phyloP scores from a whole-genome alignment of 352 stramenopile genomes.

The Pythium vanterpoolii region DNA sequence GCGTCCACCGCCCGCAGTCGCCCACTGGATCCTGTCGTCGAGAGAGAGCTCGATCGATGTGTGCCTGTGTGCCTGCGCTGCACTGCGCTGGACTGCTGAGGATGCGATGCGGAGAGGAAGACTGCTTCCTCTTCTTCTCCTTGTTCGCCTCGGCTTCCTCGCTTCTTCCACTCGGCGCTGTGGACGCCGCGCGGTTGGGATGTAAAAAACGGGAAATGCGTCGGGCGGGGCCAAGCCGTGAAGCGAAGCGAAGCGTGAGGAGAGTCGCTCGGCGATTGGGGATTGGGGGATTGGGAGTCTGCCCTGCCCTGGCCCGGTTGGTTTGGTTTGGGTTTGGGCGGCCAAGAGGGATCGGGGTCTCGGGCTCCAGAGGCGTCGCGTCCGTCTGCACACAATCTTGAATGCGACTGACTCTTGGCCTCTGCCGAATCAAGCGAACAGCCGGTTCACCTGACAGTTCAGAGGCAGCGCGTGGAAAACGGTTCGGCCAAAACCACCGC shows the following conservation, averaged over 20 bases:
- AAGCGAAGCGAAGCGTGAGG: not conserved
- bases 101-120: slow-evolving; percentile 3
- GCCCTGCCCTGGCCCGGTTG: no score
- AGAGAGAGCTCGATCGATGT: no score
- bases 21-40: slow-evolving; percentile 1
- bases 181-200: not conserved
- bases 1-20: not conserved
- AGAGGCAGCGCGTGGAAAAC: no score
- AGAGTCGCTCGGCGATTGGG: not conserved
- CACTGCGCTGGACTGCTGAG: slow-evolving; percentile 6
- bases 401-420: slow-evolving; percentile 21
- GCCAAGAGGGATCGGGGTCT: slow-evolving; percentile 7
- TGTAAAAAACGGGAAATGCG: slow-evolving; percentile 35
- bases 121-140: slow-evolving; percentile 13
- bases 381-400: not conserved
- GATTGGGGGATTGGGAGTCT: no score
- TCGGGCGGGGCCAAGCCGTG: not conserved
- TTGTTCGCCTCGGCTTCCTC: slow-evolving; percentile 23
- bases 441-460: slow-evolving; percentile 17
- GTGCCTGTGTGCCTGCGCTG: slow-evolving; percentile 2
- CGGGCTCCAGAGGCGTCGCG: not conserved
- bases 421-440: slow-evolving; percentile 22
- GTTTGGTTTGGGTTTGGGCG: slow-evolving; percentile 7
- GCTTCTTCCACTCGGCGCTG: slow-evolving; percentile 16
- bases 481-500: not conserved